Evolutionary conservation across 1,284 basidiomycete genomes (phyloP).

Genomic region (Xerocomus minutiporus): DNA sequence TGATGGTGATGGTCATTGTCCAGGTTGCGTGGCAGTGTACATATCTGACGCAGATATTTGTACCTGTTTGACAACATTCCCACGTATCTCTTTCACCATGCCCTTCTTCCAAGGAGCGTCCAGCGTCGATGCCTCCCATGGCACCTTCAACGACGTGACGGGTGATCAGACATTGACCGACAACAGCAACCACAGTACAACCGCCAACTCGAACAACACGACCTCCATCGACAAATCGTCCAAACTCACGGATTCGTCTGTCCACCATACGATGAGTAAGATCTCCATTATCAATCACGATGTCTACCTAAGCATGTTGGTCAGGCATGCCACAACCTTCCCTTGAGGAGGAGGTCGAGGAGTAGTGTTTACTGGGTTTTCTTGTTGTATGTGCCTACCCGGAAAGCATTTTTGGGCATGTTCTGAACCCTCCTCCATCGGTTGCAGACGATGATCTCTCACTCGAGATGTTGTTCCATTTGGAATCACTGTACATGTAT

Average conservation of each 20-base stretch:
- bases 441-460: not conserved
- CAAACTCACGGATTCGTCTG: conserved; percentile 21
- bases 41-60: conserved; percentile 10
- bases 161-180: conserved; percentile 21
- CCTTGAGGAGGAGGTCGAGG: conserved; percentile 3
- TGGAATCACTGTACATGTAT: not conserved
- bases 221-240: conserved; percentile 17
- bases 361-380: not conserved
- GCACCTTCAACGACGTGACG: conserved; percentile 21
- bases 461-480: not conserved
- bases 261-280: conserved; percentile 28
- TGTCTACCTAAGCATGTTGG: not conserved
- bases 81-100: conserved; percentile 7
- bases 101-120: conserved; percentile 27
- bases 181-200: conserved; percentile 17
- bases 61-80: conserved; percentile 9
- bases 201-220: conserved; percentile 21
- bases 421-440: not conserved
- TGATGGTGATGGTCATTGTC: conserved; percentile 13
- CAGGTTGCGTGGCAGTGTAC: conserved; percentile 3
- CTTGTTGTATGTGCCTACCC: not conserved
- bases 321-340: conserved; percentile 10
- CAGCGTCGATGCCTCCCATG: conserved; percentile 15
- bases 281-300: not conserved
- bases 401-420: not conserved